A percentile compares a stretch with the other conserved stretches of the same genome.
Conservation (phyloP, 2,329 filamentous ascomycete genomes). For the Corynespora cassiicola region DNA sequence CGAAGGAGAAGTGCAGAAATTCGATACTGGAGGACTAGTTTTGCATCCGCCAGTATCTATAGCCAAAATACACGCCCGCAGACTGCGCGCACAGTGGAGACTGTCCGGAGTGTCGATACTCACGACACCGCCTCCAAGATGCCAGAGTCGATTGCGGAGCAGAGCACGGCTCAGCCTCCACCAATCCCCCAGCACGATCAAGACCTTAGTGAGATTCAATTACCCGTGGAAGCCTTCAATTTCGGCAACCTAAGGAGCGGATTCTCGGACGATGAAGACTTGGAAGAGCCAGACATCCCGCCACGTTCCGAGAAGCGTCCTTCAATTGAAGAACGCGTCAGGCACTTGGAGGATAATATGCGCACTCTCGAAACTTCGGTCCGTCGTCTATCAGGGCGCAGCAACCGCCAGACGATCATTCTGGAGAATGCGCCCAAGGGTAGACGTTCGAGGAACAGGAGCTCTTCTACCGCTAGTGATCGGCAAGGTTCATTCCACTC, state of each 20-base stretch:
- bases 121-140: constrained; percentile 27
- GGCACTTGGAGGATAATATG: constrained; percentile 37
- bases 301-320: constrained; percentile 24
- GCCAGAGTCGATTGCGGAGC: constrained; percentile 25
- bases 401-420: constrained; percentile 46
- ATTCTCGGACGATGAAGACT: constrained; percentile 25
- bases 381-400: constrained; percentile 39
- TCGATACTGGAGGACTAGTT: constrained; percentile 43
- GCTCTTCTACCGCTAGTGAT: constrained; percentile 24
- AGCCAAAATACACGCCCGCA: constrained; percentile 36
- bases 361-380: constrained; percentile 37
- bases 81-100: constrained; percentile 40
- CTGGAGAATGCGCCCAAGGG: constrained; percentile 44
- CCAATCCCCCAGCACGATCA: constrained; percentile 14
- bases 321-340: constrained; percentile 43
- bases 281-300: constrained; percentile 17
- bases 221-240: constrained; percentile 42
- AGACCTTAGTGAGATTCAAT: constrained; percentile 16
- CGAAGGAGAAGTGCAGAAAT: constrained; percentile 43
- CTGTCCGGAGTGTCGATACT: constrained; percentile 29
- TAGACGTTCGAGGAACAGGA: constrained; percentile 37
- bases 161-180: constrained; percentile 28
- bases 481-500: constrained; percentile 13
- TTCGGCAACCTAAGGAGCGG: constrained; percentile 41
- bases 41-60: constrained; percentile 38